Evolutionary conservation across 371 early-diverging fungal genomes (phyloP).

Genomic region (Mucor saturninus): DNA sequence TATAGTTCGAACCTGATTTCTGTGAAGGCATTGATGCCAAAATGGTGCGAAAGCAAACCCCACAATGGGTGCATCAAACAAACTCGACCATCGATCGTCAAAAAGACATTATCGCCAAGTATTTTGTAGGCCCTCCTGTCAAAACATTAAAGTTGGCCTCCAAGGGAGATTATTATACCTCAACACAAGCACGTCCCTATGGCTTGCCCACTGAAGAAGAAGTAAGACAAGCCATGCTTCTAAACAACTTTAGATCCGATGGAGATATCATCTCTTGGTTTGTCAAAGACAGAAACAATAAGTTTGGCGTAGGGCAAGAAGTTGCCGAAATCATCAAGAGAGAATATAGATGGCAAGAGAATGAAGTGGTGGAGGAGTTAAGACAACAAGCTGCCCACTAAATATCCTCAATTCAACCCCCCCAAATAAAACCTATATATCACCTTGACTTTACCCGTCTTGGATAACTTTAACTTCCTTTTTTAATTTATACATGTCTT

Average conservation of each 20-base stretch:
- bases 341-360: too few relatives aligned
- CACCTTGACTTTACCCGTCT: too few relatives aligned
- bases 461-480: too few relatives aligned
- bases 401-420: too few relatives aligned
- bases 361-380: too few relatives aligned
- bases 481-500: too few relatives aligned
- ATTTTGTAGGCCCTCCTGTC: not conserved
- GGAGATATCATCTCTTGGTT: constrained; percentile 66
- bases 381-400: too few relatives aligned
- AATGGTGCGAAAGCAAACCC: not conserved
- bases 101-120: not conserved
- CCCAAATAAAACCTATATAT: too few relatives aligned
- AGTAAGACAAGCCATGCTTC: not conserved
- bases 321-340: constrained; percentile 3
- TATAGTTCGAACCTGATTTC: not conserved
- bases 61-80: not conserved
- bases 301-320: constrained; percentile 67
- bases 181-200: not conserved
- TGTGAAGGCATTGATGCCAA: not conserved
- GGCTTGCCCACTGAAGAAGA: not conserved
- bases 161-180: not conserved
- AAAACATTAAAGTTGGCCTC: not conserved
- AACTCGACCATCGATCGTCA: not conserved
- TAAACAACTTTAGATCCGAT: constrained; percentile 41
- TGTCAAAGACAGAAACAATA: constrained; percentile 46